These are phyloP conservation scores for Ustilago nuda DNA, from an alignment of 1,284 basidiomycete genomes.

Conservation along the genomic window DNA sequence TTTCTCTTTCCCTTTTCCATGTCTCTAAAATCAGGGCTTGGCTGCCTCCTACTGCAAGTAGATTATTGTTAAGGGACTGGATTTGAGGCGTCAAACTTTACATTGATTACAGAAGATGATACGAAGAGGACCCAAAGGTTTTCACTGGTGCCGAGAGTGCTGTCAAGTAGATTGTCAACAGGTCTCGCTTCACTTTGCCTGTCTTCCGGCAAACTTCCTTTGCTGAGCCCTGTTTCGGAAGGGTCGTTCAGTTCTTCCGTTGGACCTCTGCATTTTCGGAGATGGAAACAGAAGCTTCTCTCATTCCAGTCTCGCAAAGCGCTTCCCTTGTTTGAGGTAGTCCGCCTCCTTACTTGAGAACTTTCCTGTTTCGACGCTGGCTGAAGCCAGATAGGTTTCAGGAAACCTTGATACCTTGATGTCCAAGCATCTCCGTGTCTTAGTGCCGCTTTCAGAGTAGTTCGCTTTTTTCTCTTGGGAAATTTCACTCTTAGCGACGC, in stretches of 20 bases:
- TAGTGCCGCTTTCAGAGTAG: not conserved
- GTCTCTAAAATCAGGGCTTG: not conserved
- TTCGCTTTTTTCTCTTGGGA: not conserved
- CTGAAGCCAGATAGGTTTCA: not conserved
- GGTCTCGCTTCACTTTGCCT: slow-evolving; percentile 4
- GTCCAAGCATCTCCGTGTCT: slow-evolving; percentile 1
- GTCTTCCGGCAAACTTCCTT: slow-evolving; percentile 4
- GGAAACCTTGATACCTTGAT: not conserved
- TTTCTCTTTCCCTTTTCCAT: not conserved
- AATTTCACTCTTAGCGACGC: not conserved
- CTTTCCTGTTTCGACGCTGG: not conserved
- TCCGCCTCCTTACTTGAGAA: not conserved
- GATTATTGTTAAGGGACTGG: not conserved
- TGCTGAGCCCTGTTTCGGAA: not conserved
- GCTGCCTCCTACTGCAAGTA: not conserved
- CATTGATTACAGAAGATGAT: not conserved
- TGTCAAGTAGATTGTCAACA: slow-evolving; percentile 5
- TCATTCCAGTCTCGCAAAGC: slow-evolving; percentile 20
- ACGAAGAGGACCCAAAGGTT: not conserved
- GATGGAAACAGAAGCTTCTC: slow-evolving; percentile 7
- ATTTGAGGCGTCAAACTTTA: not conserved
- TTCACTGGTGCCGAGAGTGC: not conserved
- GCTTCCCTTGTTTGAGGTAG: not conserved
- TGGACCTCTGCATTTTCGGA: slow-evolving; percentile 1
- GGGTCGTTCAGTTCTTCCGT: not conserved